Evolutionary conservation across 2,329 filamentous ascomycete species (phyloP).

Genomic region (Zopfia rhizophila): DNA sequence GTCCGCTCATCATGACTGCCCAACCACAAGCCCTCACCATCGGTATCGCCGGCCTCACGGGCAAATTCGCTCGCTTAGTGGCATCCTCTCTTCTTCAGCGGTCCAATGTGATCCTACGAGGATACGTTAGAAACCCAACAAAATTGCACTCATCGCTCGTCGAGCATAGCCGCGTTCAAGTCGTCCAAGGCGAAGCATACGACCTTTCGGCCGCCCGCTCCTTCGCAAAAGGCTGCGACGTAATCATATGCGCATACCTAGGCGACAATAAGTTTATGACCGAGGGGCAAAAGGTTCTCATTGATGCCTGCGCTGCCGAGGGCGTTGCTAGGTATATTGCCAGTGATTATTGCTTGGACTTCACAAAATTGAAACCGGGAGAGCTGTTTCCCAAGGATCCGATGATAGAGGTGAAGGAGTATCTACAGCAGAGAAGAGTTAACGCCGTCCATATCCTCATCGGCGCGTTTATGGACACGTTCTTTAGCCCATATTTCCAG

Average conservation of each 20-base stretch:
- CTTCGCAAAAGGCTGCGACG: constrained; percentile 45
- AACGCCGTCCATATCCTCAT: constrained; percentile 55
- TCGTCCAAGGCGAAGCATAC: constrained; percentile 39
- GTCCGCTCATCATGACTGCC: too few species aligned
- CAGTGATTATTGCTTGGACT: constrained; percentile 56
- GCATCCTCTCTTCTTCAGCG: constrained; percentile 38
- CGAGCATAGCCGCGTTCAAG: constrained; percentile 20
- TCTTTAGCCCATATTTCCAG: constrained; percentile 39
- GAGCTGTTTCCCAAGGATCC: constrained; percentile 53
- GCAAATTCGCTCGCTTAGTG: constrained; percentile 45
- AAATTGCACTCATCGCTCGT: constrained; percentile 32
- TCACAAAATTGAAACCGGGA: constrained; percentile 50
- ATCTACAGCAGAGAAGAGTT: constrained; percentile 52
- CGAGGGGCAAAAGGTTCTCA: constrained; percentile 54
- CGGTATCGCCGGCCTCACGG: constrained; percentile 49
- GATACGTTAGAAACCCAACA: constrained; percentile 39
- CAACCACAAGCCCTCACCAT: too few species aligned
- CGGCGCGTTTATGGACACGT: constrained; percentile 51
- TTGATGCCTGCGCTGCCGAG: constrained; percentile 52
- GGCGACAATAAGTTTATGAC: constrained; percentile 53
- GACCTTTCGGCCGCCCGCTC: constrained; percentile 33
- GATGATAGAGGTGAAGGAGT: constrained; percentile 53
- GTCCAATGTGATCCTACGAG: constrained; percentile 36
- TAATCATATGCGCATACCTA: constrained; percentile 55
- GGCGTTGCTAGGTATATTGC: constrained; percentile 54